phyloP scores from a whole-genome alignment of 2,329 filamentous ascomycete genomes.

The Claviceps pusilla region DNA sequence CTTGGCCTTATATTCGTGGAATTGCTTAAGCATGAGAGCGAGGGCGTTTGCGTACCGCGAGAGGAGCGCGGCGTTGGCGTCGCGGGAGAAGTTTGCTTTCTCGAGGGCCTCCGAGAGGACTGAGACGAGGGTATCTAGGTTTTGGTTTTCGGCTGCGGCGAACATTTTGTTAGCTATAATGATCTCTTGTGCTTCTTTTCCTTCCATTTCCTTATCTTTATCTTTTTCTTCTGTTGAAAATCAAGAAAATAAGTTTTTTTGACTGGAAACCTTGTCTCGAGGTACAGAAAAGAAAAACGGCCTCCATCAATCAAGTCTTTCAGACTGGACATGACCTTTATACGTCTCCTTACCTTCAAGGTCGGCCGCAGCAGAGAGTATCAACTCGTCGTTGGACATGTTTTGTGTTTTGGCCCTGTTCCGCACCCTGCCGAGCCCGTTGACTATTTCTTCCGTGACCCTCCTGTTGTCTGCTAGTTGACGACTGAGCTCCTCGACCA shows the following conservation, averaged over 20 bases:
- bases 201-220: background rate
- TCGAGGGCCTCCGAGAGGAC: slow-evolving; percentile 47
- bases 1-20: slow-evolving; percentile 50
- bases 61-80: slow-evolving; percentile 44
- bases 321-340: too few relatives aligned
- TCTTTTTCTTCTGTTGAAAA: too few relatives aligned
- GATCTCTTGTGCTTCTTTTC: background rate
- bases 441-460: slow-evolving; percentile 48
- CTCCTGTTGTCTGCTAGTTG: slow-evolving; percentile 47
- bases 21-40: slow-evolving; percentile 43
- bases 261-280: too few relatives aligned
- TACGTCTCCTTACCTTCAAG: slow-evolving; percentile 32
- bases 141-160: slow-evolving; percentile 37
- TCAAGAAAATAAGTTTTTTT: too few relatives aligned
- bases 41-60: slow-evolving; percentile 43
- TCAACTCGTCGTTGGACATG: slow-evolving; percentile 42
- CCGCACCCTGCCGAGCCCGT: slow-evolving; percentile 46
- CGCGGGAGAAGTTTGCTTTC: slow-evolving; percentile 43
- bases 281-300: too few relatives aligned
- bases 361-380: slow-evolving; percentile 39
- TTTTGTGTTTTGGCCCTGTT: slow-evolving; percentile 37
- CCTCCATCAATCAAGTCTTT: too few relatives aligned
- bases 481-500: slow-evolving; percentile 52
- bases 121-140: slow-evolving; percentile 46
- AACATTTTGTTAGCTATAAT: background rate